Evolutionary conservation across 75 land plant genomes (phyloP), one percentile per base, ranked within the genome.

Genomic region (Chamaecyparis obtusa): DNA sequence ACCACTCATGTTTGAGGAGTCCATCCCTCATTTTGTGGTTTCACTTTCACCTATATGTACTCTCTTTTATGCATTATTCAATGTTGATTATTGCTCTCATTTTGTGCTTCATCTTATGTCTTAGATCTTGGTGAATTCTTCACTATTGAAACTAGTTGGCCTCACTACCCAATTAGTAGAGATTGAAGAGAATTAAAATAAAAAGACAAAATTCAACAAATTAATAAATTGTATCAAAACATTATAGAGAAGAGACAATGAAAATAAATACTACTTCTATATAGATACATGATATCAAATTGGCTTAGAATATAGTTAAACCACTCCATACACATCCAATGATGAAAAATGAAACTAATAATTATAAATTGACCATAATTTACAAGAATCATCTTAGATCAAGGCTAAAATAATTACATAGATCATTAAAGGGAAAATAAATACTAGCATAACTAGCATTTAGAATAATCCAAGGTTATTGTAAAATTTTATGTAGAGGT

Each of bases 381-480:
- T 9, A 71, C 11, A 32, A 71, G 35, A 30, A 32, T 32, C 11
- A 2, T 32, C 75, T 1, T 30, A 32, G 14, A 71, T 5, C 3
- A 60, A 60, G 67, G 14, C 35, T 71, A 71, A 1, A 71, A 32
- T 32, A 32, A 71, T 13, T 71, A 71, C 35, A 32, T 71, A 9
- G 35, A 32, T 71, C 35, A 32, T 30, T 30, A 2, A 71, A 30
- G 35, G 75, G 11, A 85, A 85, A 91, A 84, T 93, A 95, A 17
- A 96, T 69, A 14, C 99, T 97, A 72, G 92, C 88, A 13, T 95
- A 94, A 86, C 94, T 94, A 32, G 95, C 97, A 88, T 96, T 94
- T 71, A 93, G 91, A 44, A 94, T 74, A 48, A 97, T 95, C 99
- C 99, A 97, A 9, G 96, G 97, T 90, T 97, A 97, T 88, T 92